Percentiles rank a stretch among this genome's conserved stretches.
Evolutionary conservation across 805 yeast genomes (phyloP).

Genomic region (Danielia oregonensis): DNA sequence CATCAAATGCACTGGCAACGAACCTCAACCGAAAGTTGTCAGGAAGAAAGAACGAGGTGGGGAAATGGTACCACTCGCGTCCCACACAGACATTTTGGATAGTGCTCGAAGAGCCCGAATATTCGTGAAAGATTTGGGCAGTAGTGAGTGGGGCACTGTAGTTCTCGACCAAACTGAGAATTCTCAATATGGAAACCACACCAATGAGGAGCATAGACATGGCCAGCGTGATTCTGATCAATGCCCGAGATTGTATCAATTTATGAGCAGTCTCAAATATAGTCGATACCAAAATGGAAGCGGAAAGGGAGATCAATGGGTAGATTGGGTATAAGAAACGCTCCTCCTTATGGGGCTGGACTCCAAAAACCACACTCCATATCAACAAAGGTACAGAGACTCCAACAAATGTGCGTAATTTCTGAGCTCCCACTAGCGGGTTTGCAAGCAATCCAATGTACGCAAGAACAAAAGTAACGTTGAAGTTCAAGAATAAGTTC

Average conservation of each 20-base stretch:
- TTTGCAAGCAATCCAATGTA: constrained; percentile 33
- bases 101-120: constrained; percentile 7
- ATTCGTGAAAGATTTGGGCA: constrained; percentile 39
- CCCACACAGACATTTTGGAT: constrained; percentile 73
- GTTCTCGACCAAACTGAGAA: constrained; percentile 56
- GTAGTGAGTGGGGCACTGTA: constrained; percentile 72
- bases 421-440: constrained; percentile 11
- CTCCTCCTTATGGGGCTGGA: constrained; percentile 92
- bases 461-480: constrained; percentile 45
- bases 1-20: constrained; percentile 75
- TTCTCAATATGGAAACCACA: constrained; percentile 42
- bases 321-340: constrained; percentile 85
- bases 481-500: constrained; percentile 74
- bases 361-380: constrained; percentile 65
- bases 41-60: constrained; percentile 80
- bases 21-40: constrained; percentile 61
- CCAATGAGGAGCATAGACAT: constrained; percentile 30
- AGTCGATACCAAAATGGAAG: constrained; percentile 45
- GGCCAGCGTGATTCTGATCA: constrained; percentile 9
- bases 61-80: constrained; percentile 92
- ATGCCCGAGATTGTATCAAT: constrained; percentile 3
- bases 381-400: constrained; percentile 46
- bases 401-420: constrained; percentile 8
- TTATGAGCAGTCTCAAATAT: constrained; percentile 6
- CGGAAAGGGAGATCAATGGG: constrained; percentile 60